phyloP scores from a whole-genome alignment of 2,329 filamentous ascomycete genomes.

The Ceratocystiopsis minuta region DNA sequence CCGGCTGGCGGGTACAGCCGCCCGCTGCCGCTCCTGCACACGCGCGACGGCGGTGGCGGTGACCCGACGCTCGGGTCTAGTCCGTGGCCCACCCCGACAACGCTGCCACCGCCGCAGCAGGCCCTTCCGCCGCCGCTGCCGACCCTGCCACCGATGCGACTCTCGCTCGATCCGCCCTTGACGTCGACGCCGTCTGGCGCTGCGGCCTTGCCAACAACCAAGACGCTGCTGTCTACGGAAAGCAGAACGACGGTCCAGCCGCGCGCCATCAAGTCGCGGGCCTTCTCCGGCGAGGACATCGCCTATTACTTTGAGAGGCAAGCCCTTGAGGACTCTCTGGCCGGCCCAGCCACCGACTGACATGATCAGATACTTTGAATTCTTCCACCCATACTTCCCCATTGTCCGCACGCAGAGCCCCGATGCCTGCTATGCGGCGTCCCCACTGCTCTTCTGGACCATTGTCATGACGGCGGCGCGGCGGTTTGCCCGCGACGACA shows the following conservation, averaged over 20 bases:
- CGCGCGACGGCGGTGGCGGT: constrained; percentile 9
- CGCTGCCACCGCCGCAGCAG: too few relatives aligned
- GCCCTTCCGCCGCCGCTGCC: too few relatives aligned
- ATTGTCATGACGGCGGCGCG: constrained; percentile 32
- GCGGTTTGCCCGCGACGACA: constrained; percentile 26
- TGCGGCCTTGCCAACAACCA: constrained; percentile 8
- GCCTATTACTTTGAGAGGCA: constrained; percentile 35
- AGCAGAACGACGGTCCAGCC: constrained; percentile 14
- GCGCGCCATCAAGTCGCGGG: constrained; percentile 26
- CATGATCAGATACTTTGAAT: constrained; percentile 28
- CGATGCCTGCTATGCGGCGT: constrained; percentile 29
- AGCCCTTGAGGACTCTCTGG: too few relatives aligned
- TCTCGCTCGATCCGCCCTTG: too few relatives aligned
- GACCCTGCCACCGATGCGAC: constrained; percentile 8
- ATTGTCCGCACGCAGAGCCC: constrained; percentile 30
- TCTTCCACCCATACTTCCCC: constrained; percentile 34
- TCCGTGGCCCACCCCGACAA: too few relatives aligned
- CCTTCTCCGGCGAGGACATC: constrained; percentile 33
- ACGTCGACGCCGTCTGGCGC: too few relatives aligned
- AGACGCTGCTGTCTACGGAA: constrained; percentile 2
- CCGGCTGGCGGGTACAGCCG: constrained; percentile 8
- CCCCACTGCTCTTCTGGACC: constrained; percentile 35
- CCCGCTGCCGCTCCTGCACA: constrained; percentile 8
- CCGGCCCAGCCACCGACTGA: neutral
- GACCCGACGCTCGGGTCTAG: too few relatives aligned